These are phyloP conservation scores for Hygrophorus russula DNA, from an alignment of 768 basidiomycete genomes.

Conservation along the genomic window DNA sequence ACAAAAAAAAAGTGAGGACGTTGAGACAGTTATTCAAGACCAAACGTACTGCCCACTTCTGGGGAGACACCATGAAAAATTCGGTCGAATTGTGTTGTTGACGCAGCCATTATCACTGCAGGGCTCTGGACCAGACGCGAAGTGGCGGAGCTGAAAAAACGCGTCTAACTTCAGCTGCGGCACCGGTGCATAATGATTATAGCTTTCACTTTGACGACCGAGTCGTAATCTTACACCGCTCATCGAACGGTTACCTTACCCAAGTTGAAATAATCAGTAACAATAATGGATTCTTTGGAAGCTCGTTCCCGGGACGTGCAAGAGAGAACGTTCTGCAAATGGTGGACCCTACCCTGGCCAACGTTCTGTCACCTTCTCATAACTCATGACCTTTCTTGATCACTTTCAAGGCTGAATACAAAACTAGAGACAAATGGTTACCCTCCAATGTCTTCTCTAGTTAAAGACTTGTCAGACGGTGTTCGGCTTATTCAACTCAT, in stretches of 20 bases:
- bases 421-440: conserved; percentile 81
- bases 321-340: conserved; percentile 86
- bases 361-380: conserved; percentile 2
- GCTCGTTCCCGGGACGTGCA: conserved; percentile 54
- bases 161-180: too few relatives aligned
- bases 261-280: too few relatives aligned
- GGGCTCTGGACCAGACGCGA: conserved; percentile 4
- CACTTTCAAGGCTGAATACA: conserved; percentile 76
- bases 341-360: conserved; percentile 33
- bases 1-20: conserved; percentile 9
- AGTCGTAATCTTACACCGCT: too few relatives aligned
- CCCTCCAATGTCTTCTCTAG: conserved; percentile 81
- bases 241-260: too few relatives aligned
- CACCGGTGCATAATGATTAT: too few relatives aligned
- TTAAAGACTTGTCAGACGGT: conserved; percentile 88
- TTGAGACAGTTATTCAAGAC: conserved; percentile 1
- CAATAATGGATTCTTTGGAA: conserved; percentile 50
- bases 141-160: conserved; percentile 10
- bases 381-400: conserved; percentile 2
- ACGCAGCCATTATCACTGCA: conserved; percentile 15
- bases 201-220: too few relatives aligned
- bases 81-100: conserved; percentile 77
- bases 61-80: conserved; percentile 67
- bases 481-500: conserved; percentile 92
- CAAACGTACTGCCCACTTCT: conserved; percentile 72